Conservation (phyloP, 129 eudicot genomes). For the Deinandra increscens region DNA sequence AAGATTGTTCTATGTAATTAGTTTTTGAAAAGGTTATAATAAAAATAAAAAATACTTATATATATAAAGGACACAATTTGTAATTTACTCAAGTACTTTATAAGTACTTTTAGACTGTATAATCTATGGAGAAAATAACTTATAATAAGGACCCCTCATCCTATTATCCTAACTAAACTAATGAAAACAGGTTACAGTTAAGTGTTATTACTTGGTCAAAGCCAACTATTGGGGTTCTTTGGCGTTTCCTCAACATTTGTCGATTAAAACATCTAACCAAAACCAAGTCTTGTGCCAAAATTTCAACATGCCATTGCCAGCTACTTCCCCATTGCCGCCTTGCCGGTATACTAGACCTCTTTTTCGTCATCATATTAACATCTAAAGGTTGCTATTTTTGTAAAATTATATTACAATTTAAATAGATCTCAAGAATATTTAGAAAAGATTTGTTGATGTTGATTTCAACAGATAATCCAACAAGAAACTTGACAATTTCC, state of each 20-base stretch:
- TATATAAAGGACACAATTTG: too few species aligned
- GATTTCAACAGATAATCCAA: conserved; percentile 32
- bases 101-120: too few species aligned
- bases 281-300: conserved; percentile 22
- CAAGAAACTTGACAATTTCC: conserved; percentile 25
- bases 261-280: background rate
- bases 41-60: too few species aligned
- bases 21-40: too few species aligned
- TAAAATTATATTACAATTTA: conserved; percentile 9
- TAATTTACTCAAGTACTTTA: too few species aligned
- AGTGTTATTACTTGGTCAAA: conserved; percentile 12
- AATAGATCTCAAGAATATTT: conserved; percentile 25
- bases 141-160: conserved; percentile 10
- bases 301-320: conserved; percentile 21
- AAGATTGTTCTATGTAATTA: too few species aligned
- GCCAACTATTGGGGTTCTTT: conserved; percentile 17
- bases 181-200: conserved; percentile 10
- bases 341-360: background rate
- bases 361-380: background rate
- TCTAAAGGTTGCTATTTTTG: background rate
- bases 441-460: conserved; percentile 28
- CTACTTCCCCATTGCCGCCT: background rate
- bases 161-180: conserved; percentile 17
- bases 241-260: conserved; percentile 27
- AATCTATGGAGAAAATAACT: too few species aligned